Evolutionary conservation across 2,329 filamentous ascomycete genomes (phyloP), one percentile per base, ranked within the genome.

Genomic region (Diaporthe velutina): DNA sequence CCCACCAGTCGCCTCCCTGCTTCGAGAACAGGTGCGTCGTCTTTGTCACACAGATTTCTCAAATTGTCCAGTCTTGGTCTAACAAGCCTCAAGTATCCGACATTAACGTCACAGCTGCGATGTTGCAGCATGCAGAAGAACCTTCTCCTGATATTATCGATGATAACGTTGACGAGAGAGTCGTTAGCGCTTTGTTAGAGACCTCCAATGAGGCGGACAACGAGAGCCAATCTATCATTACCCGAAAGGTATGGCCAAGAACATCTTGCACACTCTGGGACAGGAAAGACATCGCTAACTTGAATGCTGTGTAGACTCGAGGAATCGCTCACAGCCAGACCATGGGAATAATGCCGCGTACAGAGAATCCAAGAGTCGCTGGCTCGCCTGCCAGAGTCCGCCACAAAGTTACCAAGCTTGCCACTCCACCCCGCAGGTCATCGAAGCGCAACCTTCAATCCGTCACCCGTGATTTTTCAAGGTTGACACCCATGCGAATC

Each of bases 141-240:
- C n/a, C 30, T n/a, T 19, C 67, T 33, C 61, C 40, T 6, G 35
- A 10, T 10, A 25, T 60, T 25, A 38, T 28, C n/a, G 45, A n/a
- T 4, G 55, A 61, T 13, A 61, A 70, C 6, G 22, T 70, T 25
- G 60, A 76, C 25, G 48, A 71, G 30, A 74, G 68, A 42, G 45
- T 76, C 19, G 33, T 76, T 48, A 76, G 73, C 25, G 74, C 25
- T 45, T 50, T 74, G 55, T 52, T 76, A n/a, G 74, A 72, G 28
- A 73, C 73, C n/a, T 70, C 72, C 12, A 28, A 25, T 54, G 74
- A 61, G 30, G 57, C 38, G 48, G 60, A 74, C 0, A 30, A 15
- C 45, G 71, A 64, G 7, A 57, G 15, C 30, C 28, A 33, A 54
- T 33, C 15, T 67, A 38, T 22, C 57, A 25, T n/a, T 48, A 19